These are phyloP conservation scores for Croton setiger DNA, from an alignment of 441 rosid species.

Conservation along the genomic window DNA sequence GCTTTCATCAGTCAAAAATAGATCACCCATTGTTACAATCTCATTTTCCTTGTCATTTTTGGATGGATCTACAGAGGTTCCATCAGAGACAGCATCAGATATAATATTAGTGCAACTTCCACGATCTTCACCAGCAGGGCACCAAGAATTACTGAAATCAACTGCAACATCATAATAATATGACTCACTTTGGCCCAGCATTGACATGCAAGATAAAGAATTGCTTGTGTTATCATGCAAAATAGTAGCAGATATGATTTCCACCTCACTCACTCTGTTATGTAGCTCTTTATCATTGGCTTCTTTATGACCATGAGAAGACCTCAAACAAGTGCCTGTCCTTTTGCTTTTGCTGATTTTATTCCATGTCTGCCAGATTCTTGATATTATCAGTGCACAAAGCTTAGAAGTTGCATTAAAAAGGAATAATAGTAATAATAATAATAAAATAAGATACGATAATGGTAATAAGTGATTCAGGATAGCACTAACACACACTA, in stretches of 20 bases:
- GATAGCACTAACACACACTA: background rate
- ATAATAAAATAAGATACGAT: background rate
- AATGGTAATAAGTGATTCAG: background rate
- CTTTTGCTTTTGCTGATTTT: constrained; percentile 32
- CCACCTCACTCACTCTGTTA: constrained; percentile 41
- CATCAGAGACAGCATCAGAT: constrained; percentile 20
- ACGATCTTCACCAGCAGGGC: constrained; percentile 24
- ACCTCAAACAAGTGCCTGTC: constrained; percentile 31
- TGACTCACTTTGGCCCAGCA: constrained; percentile 45
- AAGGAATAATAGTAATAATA: background rate
- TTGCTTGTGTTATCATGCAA: constrained; percentile 39
- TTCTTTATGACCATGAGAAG: constrained; percentile 23
- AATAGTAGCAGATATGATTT: constrained; percentile 44
- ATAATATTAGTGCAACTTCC: constrained; percentile 21
- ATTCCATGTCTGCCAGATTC: constrained; percentile 39
- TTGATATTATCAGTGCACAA: constrained; percentile 8
- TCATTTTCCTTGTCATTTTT: constrained; percentile 17
- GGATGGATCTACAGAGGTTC: constrained; percentile 20
- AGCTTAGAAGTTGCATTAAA: background rate
- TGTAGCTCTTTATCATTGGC: constrained; percentile 27
- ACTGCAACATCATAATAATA: constrained; percentile 53
- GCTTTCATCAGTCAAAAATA: constrained; percentile 23
- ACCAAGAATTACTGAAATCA: constrained; percentile 27
- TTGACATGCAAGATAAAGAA: constrained; percentile 48
- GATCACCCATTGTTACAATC: constrained; percentile 17